Evolutionary conservation across 805 yeast genomes (phyloP).

Genomic region (Candida silvicultrix): DNA sequence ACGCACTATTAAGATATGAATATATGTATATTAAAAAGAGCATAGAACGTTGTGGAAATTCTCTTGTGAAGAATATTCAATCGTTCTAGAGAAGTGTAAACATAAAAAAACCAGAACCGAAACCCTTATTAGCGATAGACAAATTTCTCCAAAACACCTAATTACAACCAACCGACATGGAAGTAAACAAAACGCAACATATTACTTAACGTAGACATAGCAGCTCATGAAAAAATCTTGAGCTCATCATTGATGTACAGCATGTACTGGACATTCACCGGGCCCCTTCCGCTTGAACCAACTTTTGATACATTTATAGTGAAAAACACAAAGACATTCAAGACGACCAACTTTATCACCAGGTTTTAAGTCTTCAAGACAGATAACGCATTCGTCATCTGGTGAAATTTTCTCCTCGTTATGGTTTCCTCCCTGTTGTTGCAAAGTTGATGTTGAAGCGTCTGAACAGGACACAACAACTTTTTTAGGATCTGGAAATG

Average conservation of each 20-base stretch:
- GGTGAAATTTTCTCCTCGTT: conserved; percentile 24
- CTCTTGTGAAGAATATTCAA: no score
- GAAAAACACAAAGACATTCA: conserved; percentile 93
- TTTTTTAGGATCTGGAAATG: conserved; percentile 15
- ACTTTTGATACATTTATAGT: conserved; percentile 79
- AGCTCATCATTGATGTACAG: conserved; percentile 32
- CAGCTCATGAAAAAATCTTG: no score
- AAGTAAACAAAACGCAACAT: no score
- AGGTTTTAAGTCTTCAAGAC: conserved; percentile 80
- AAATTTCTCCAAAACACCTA: no score
- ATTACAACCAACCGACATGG: no score
- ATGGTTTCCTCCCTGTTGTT: conserved; percentile 3
- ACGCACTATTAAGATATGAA: no score
- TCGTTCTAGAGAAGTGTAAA: no score
- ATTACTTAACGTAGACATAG: not conserved
- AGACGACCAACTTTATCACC: conserved; percentile 88
- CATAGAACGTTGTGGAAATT: no score
- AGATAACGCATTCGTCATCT: conserved; percentile 83
- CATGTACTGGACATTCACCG: conserved; percentile 84
- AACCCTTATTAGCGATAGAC: no score
- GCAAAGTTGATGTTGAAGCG: conserved; percentile 7
- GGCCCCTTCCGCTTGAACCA: conserved; percentile 88
- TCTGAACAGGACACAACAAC: conserved; percentile 20
- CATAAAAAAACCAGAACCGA: no score
- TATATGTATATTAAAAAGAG: no score